phyloP scores from a whole-genome alignment of 2,329 filamentous ascomycete genomes.

The Fusarium subtropicale region DNA sequence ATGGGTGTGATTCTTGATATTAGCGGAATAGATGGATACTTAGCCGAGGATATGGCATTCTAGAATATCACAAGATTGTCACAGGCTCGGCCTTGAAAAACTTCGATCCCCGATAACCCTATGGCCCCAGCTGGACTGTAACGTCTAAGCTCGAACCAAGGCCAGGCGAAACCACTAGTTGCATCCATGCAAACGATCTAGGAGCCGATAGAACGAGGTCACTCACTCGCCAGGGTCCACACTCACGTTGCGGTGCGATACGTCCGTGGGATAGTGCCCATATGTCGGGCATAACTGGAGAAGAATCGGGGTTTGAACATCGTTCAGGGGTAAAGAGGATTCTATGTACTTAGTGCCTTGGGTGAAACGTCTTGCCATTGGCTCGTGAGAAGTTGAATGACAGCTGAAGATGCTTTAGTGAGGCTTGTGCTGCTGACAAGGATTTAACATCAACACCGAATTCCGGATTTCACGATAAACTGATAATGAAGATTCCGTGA shows the following conservation, averaged over 20 bases:
- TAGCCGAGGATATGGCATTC: constrained; percentile 42
- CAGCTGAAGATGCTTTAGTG: constrained; percentile 24
- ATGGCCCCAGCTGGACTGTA: constrained; percentile 3
- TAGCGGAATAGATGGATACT: constrained; percentile 12
- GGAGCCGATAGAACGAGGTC: constrained; percentile 17
- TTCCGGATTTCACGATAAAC: constrained; percentile 12
- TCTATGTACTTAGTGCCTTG: not conserved
- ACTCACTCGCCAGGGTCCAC: constrained; percentile 36
- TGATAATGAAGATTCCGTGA: constrained; percentile 1
- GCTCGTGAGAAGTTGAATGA: constrained; percentile 3
- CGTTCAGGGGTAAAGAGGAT: constrained; percentile 14
- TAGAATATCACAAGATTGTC: constrained; percentile 24
- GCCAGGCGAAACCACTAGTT: constrained; percentile 23
- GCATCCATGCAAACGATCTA: constrained; percentile 17
- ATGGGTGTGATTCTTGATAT: constrained; percentile 7
- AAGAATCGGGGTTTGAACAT: constrained; percentile 32
- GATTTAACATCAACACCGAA: constrained; percentile 25
- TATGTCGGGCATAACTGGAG: constrained; percentile 38
- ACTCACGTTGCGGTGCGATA: constrained; percentile 23
- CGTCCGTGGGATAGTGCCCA: constrained; percentile 10
- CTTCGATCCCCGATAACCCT: constrained; percentile 8
- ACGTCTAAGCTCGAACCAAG: constrained; percentile 24
- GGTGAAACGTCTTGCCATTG: constrained; percentile 6
- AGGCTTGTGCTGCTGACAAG: constrained; percentile 21
- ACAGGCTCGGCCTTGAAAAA: constrained; percentile 30